Base-by-base conservation (phyloP, 2,329 filamentous ascomycete species). In the Cephalotrichum gorgonifer region DNA sequence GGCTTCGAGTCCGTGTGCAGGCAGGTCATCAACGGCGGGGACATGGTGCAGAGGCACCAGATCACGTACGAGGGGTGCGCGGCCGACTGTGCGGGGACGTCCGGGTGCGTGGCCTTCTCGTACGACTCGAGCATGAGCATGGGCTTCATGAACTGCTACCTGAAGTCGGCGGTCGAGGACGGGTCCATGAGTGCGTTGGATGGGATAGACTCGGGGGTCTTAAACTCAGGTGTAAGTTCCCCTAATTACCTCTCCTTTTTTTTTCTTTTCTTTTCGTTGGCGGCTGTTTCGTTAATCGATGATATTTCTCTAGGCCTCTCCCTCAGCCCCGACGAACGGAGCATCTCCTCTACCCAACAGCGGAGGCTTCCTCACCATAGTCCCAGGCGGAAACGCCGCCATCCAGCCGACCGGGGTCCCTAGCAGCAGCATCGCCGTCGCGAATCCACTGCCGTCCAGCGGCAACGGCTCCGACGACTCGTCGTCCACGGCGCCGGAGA, bases 131-230 rank as follows among this genome's bases (percentile, higher is more conserved):
- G 20, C 27, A 30, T 51, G 31, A 20, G 20, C 1, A 15, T n/a
- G n/a, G 50, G 50, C 3, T 51, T 51, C 42, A 51, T 41, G 17
- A 51, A 51, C 35, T 51, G 50, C 27, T 51, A 51, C 15, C 31
- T 51, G 17, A 51, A 51, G 46, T 43, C 26, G 28, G 41, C 23
- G 7, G 17, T 35, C 15, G 14, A 25, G 6, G 31, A 39, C 11
- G 22, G n/a, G 7, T 27, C 22, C 4, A 22, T 47, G 17, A 43
- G 26, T 22, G 25, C 23, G 11, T 12, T 45, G 9, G 30, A 27
- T 11, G 46, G 45, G 6, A 17, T 51, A 11, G 50, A 51, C 22
- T 25, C 50, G 9, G 50, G 45, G 7, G 17, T 51, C 7, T 23
- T 51, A 15, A n/a, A 9, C 44, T 41, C 28, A 30, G 44, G 43